Percentiles rank a stretch among this genome's conserved stretches.
These are phyloP conservation scores for Ulmus americana DNA, from an alignment of 331 rosid genomes.

Conservation along the genomic window DNA sequence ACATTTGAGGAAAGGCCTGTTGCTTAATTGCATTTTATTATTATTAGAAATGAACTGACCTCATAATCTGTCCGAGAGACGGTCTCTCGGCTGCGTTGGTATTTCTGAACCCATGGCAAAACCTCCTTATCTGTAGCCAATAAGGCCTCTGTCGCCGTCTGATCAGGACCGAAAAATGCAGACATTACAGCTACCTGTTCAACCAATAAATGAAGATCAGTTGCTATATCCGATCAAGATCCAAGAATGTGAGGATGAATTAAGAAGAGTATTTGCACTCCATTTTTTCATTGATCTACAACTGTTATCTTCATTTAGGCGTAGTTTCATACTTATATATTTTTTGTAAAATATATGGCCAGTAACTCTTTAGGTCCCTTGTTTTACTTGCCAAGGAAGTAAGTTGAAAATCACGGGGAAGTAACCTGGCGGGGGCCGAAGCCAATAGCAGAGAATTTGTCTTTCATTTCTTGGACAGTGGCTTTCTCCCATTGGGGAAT, in stretches of 20 bases:
- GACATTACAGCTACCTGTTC: constrained; percentile 84
- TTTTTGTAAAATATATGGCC: no score
- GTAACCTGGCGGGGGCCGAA: constrained; percentile 93
- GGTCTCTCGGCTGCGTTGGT: constrained; percentile 87
- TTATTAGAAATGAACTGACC: constrained; percentile 27
- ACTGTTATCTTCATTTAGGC: no score
- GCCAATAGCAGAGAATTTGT: constrained; percentile 75
- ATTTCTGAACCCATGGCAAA: constrained; percentile 83
- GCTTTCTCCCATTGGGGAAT: constrained; percentile 80
- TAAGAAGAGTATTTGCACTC: background rate
- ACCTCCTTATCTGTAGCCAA: constrained; percentile 75
- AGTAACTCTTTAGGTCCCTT: no score
- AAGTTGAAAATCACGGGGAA: constrained; percentile 5
- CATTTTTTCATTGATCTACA: no score
- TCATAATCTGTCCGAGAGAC: constrained; percentile 87
- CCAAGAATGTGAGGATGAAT: background rate
- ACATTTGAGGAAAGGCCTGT: background rate
- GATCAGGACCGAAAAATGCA: constrained; percentile 91
- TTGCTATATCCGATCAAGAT: no score
- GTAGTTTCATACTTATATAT: no score
- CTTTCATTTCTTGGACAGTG: constrained; percentile 79
- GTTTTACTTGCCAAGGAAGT: background rate
- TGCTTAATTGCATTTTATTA: background rate
- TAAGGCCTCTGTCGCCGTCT: constrained; percentile 61
- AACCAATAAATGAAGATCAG: constrained; percentile 12